phyloP scores from a whole-genome alignment of 2,329 filamentous ascomycete genomes.

The Diplodia corticola region DNA sequence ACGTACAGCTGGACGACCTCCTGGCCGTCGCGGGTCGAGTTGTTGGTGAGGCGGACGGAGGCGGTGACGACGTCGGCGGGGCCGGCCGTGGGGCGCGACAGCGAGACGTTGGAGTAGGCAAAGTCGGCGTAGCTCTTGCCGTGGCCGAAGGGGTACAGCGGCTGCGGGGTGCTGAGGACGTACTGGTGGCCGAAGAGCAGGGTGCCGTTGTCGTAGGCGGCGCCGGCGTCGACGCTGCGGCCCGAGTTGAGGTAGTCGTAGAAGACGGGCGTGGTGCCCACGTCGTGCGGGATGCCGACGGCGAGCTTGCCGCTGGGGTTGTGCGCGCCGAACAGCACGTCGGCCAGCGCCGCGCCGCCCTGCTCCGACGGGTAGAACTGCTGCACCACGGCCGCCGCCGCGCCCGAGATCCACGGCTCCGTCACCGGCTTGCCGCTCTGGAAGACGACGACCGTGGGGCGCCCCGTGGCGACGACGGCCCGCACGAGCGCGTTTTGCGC shows the following conservation, averaged over 20 bases:
- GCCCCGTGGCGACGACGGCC: conserved; percentile 67
- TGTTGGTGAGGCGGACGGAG: conserved; percentile 64
- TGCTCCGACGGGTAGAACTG: conserved; percentile 75
- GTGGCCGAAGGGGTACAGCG: conserved; percentile 67
- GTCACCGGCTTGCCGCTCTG: conserved; percentile 71
- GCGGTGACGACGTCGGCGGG: conserved; percentile 59
- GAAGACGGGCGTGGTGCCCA: conserved; percentile 67
- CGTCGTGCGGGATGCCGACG: conserved; percentile 66
- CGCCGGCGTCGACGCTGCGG: conserved; percentile 56
- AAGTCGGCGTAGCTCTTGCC: conserved; percentile 67
- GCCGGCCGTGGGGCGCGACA: conserved; percentile 52
- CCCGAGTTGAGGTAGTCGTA: conserved; percentile 73
- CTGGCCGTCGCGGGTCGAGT: conserved; percentile 55
- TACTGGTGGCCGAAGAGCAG: conserved; percentile 66
- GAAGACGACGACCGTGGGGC: conserved; percentile 67
- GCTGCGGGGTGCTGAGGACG: conserved; percentile 59
- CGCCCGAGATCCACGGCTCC: conserved; percentile 69
- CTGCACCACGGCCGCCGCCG: conserved; percentile 66
- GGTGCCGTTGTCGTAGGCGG: conserved; percentile 58
- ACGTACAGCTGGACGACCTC: conserved; percentile 71
- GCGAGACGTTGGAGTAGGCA: conserved; percentile 55
- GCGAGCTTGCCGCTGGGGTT: conserved; percentile 67
- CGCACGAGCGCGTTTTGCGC: conserved; percentile 67
- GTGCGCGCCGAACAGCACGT: conserved; percentile 61
- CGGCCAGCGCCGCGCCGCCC: conserved; percentile 65